Base-by-base conservation (phyloP, 257 asterid species). In the Scutellaria baicalensis region DNA sequence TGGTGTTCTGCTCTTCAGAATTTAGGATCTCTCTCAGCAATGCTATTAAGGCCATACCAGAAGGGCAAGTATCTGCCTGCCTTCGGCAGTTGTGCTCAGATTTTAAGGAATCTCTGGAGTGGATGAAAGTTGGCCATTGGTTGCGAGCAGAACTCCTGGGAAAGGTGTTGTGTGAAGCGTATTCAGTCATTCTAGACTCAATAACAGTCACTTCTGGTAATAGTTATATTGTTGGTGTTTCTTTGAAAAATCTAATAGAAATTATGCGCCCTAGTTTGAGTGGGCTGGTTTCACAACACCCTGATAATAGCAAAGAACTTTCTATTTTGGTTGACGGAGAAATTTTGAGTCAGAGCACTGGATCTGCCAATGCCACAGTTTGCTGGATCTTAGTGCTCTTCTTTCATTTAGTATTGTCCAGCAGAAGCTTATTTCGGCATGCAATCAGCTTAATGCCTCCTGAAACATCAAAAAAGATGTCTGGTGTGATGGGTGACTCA, bases 1-100 rank as follows among this genome's bases (percentile, higher is more conserved):
- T 71, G 80, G 47, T 91, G 57, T 69, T 90, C 64, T 81, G 95
- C 83, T 84, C 96, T 70, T 72, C 77, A 23, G 83, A 85, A 63
- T 90, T 93, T 77, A 81, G 85, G 77, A 80, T 77, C 74, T 89
- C 99, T 67, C 78, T 89, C 75, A 75, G 87, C 73, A 91, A 78
- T 54, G 96, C 95, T 72, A 77, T 86, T 61, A 84, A 82, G 77
- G 79, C 89, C 66, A 82, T 93, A 72, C 98, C 98, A 8, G 98
- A 93, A 84, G 97, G 98, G 74, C 97, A 89, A 82, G 89, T 90
- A 39, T 83, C 95, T 73, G 96, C 83, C 43, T 90, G 86, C 81
- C 84, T 93, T 66, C 85, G 66, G 43, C 83, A 78, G 64, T 76
- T 93, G 62, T 79, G 78, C 62, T 77, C 80, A 52, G 96, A 89